These are phyloP conservation scores for Ustilago lituana DNA, from an alignment of 1,284 basidiomycete genomes.

Conservation along the genomic window DNA sequence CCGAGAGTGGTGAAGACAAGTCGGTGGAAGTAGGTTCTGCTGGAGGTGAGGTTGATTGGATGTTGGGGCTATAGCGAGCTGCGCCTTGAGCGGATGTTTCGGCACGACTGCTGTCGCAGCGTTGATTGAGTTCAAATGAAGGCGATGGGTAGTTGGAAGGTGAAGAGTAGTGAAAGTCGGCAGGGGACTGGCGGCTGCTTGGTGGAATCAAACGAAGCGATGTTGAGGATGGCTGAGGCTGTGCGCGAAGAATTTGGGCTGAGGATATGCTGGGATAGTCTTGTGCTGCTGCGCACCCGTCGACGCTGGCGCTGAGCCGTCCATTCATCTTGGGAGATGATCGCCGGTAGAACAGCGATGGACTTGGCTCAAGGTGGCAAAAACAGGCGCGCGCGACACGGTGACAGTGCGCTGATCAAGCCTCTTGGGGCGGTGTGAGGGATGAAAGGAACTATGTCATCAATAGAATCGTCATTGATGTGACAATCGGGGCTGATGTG, in stretches of 20 bases:
- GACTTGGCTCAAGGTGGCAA: too few relatives aligned
- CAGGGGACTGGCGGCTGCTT: conserved; percentile 5
- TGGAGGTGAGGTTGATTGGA: conserved; percentile 1
- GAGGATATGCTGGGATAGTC: not conserved
- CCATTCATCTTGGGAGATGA: conserved; percentile 17
- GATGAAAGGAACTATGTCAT: too few relatives aligned
- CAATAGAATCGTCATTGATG: not conserved
- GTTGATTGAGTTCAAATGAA: conserved; percentile 1
- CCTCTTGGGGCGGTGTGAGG: too few relatives aligned
- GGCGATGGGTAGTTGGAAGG: conserved; percentile 18
- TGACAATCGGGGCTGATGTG: not conserved
- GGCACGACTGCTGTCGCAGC: conserved; percentile 4
- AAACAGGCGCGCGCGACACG: too few relatives aligned
- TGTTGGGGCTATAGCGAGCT: conserved; percentile 1
- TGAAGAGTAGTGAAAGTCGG: conserved; percentile 15
- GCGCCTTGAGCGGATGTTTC: conserved; percentile 27
- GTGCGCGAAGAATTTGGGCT: not conserved
- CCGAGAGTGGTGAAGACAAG: conserved; percentile 6
- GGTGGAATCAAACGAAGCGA: not conserved
- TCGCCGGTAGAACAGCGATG: too few relatives aligned
- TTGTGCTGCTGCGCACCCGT: not conserved
- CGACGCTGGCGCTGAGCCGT: conserved; percentile 7
- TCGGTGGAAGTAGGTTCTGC: not conserved
- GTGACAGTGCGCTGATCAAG: too few relatives aligned
- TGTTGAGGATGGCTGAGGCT: not conserved